These are phyloP conservation scores for Nicotiana knightiana DNA, from an alignment of 257 asterid species.

Conservation along the genomic window DNA sequence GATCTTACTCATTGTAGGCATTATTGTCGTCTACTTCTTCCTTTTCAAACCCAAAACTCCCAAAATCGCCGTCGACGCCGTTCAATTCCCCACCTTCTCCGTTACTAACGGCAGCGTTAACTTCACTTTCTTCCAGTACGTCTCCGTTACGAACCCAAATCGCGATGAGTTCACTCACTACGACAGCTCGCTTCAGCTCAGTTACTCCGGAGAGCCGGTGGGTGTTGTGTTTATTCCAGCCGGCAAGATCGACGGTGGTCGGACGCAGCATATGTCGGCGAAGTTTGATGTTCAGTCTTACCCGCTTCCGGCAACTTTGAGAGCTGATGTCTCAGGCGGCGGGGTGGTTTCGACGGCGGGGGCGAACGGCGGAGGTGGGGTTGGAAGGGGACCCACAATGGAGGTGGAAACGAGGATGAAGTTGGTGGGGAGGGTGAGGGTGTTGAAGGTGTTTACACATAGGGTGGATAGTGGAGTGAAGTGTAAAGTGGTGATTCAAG, in stretches of 20 bases:
- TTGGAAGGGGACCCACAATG: conserved; percentile 35
- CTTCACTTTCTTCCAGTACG: conserved; percentile 82
- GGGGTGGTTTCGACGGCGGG: conserved; percentile 24
- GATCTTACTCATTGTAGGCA: conserved; percentile 47
- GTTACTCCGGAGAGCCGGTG: conserved; percentile 73
- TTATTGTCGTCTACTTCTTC: conserved; percentile 62
- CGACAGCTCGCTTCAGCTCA: conserved; percentile 93
- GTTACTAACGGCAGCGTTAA: conserved; percentile 67
- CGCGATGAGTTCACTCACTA: conserved; percentile 88
- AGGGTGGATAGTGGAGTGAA: conserved; percentile 56
- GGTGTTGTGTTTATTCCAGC: conserved; percentile 87
- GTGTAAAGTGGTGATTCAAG: conserved; percentile 71
- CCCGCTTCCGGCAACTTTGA: conserved; percentile 46
- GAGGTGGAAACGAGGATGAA: conserved; percentile 85
- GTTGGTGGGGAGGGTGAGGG: conserved; percentile 82
- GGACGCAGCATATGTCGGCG: conserved; percentile 83
- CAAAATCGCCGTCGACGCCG: conserved; percentile 72
- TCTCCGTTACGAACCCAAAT: conserved; percentile 85
- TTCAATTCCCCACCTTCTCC: conserved; percentile 80
- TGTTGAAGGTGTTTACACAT: conserved; percentile 79
- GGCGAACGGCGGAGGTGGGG: background rate
- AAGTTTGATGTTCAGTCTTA: conserved; percentile 66
- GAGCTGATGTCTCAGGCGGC: conserved; percentile 17
- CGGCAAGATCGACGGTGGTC: conserved; percentile 71
- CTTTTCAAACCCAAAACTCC: conserved; percentile 82